Conservation (phyloP, 1,284 basidiomycete genomes). For the Pseudomicrostroma phylloplanum region DNA sequence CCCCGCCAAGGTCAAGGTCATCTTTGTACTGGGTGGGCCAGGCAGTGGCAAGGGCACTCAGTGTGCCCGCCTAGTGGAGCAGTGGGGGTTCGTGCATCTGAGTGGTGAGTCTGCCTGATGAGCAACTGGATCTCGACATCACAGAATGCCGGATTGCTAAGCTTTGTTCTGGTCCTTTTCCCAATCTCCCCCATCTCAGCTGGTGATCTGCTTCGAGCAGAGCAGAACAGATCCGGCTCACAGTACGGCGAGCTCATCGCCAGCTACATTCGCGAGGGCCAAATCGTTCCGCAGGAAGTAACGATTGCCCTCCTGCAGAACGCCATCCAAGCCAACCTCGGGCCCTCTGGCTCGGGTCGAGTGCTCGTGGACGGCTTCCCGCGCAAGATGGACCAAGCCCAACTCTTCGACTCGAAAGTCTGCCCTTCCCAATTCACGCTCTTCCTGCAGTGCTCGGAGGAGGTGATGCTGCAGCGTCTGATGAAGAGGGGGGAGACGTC, state of each 20-base stretch:
- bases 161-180: background rate
- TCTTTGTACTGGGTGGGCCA: slow-evolving; percentile 95
- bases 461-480: slow-evolving; percentile 78
- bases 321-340: slow-evolving; percentile 71
- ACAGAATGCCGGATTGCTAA: no score
- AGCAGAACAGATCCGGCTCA: slow-evolving; percentile 85
- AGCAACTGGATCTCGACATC: background rate
- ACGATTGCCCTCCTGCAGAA: slow-evolving; percentile 92
- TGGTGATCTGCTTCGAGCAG: slow-evolving; percentile 84
- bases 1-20: slow-evolving; percentile 69
- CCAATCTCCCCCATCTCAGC: slow-evolving; percentile 59
- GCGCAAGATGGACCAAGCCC: slow-evolving; percentile 94
- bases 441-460: slow-evolving; percentile 83
- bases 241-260: slow-evolving; percentile 80
- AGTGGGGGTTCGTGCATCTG: slow-evolving; percentile 86
- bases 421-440: slow-evolving; percentile 73
- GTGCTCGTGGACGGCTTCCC: slow-evolving; percentile 98
- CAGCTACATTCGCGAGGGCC: slow-evolving; percentile 83
- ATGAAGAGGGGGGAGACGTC: slow-evolving; percentile 87
- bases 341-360: slow-evolving; percentile 63
- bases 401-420: slow-evolving; percentile 85
- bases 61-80: slow-evolving; percentile 76
- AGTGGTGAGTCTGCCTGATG: slow-evolving; percentile 61
- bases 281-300: slow-evolving; percentile 93
- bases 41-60: slow-evolving; percentile 98